Base-by-base conservation (phyloP, 179 eudicot species). In the Sideroxylon spinosum region DNA sequence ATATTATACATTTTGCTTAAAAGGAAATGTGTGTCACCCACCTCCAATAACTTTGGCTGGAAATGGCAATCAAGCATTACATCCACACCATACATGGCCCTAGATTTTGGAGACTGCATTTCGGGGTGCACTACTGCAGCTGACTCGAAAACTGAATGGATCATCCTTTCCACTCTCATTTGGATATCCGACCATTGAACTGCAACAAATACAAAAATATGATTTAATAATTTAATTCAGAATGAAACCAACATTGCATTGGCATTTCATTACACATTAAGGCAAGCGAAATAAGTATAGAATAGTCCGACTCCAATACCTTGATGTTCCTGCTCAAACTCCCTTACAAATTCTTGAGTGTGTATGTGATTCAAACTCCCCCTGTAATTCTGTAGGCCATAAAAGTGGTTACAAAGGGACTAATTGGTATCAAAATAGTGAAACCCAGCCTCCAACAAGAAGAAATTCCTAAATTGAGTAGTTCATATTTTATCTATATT, bases 51-150 rank as follows among this genome's bases (percentile, higher is more conserved):
- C 83, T 96, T 96, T 25, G 99, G 99, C 76, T 82, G 84, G 85
- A 91, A 90, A 75, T 87, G 78, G 53, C 81, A 49, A 83, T 92
- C 98, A 62, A 96, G 94, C 99, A 96, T 96, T 78, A 96, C 97
- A 87, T 96, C 99, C 26, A 96, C 84, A 17, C 99, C 99, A 87
- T 96, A 96, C 79, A 94, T 94, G 53, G 99, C 99, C 86, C 99
- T 86, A 64, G 99, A 89, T 71, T 79, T 89, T 50, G 93, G 83
- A 80, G 79, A 84, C 29, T 94, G 98, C 99, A 94, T 96, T 88
- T 92, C 91, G 20, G 98, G 99, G 80, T 94, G 97, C 76, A 94
- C 92, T 16, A 81, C 81, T 22, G 87, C 88, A 68, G 98, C 99
- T 11, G 98, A 87, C 86, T 94, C 98, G 70, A 96, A 96, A 66